Base-by-base conservation (phyloP, 495 filamentous ascomycete species). In the Penicillium nucicola region DNA sequence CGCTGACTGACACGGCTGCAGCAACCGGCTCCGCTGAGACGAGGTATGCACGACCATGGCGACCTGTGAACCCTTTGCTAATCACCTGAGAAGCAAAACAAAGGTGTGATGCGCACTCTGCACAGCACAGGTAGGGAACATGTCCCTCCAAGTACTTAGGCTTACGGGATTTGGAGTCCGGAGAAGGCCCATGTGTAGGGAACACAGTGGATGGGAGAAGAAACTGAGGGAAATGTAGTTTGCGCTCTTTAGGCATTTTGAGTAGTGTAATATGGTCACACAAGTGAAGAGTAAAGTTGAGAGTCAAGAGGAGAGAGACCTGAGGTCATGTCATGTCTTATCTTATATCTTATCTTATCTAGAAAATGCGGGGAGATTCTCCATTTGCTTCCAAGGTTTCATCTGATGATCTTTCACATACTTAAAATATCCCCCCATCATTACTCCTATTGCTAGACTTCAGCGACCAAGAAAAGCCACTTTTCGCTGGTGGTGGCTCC, bases 11-110 rank as follows among this genome's bases (percentile, higher is more conserved):
- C n/a, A 66, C 50, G 22, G 58, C 60, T 17, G 56, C 56, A 30
- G 58, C 55, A 35, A 56, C 23, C 6, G 55, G 65, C 25, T 63
- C 57, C 32, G 66, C 63, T 19, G 88, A 77, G 25, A 96, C 86
- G 43, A 97, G 84, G 70, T 92, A 96, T 47, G 92, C 92, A 39
- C 91, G 87, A 2, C 95, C 92, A 69, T 97, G 85, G n/a, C 91
- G 88, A 43, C 92, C 91, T 17, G 85, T 92, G 72, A 97, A 97
- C 39, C 90, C 89, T 74, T 92, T 95, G 72, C 81, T 86, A 59
- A 96, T 84, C 46, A 96, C 90, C 60, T 93, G 89, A 20, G 79
- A 80, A 23, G 79, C 81, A 56, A 85, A 81, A 54, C 87, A 89
- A 18, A 96, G 74, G 63, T 95, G 86, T 39, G 83, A 70, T 35